Conservation (phyloP, 2,329 filamentous ascomycete species). For the Hypoxylon sp. region DNA sequence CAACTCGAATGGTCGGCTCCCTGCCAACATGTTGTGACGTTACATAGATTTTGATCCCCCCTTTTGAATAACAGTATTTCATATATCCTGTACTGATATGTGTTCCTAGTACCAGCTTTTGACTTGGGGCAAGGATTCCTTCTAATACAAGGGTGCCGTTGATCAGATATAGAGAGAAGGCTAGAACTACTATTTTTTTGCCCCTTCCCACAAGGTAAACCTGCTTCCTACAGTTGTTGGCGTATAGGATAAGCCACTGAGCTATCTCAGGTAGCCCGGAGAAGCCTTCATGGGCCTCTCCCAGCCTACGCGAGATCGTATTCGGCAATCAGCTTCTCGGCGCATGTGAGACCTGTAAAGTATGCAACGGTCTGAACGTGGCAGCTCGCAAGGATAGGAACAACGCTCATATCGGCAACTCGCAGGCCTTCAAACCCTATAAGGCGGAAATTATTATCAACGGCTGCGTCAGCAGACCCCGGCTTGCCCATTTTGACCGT, state of each 20-base stretch:
- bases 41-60: conserved; percentile 37
- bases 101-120: background rate
- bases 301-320: conserved; percentile 54
- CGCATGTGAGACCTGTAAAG: conserved; percentile 64
- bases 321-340: conserved; percentile 63
- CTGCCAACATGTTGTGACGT: conserved; percentile 26
- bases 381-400: conserved; percentile 64
- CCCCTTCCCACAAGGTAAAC: background rate
- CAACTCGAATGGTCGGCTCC: conserved; percentile 30
- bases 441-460: conserved; percentile 64
- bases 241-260: background rate
- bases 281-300: background rate
- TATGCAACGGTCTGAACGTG: conserved; percentile 69
- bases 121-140: background rate
- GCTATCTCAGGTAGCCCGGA: background rate
- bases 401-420: conserved; percentile 65
- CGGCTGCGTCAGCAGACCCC: conserved; percentile 59
- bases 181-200: background rate
- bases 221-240: background rate
- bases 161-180: background rate
- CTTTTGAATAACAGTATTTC: conserved; percentile 29
- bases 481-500: conserved; percentile 69
- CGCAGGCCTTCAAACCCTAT: conserved; percentile 63
- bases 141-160: background rate
- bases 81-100: conserved; percentile 2